phyloP scores from a whole-genome alignment of 1,139 yeast genomes.

The Pichiaceae sp. region DNA sequence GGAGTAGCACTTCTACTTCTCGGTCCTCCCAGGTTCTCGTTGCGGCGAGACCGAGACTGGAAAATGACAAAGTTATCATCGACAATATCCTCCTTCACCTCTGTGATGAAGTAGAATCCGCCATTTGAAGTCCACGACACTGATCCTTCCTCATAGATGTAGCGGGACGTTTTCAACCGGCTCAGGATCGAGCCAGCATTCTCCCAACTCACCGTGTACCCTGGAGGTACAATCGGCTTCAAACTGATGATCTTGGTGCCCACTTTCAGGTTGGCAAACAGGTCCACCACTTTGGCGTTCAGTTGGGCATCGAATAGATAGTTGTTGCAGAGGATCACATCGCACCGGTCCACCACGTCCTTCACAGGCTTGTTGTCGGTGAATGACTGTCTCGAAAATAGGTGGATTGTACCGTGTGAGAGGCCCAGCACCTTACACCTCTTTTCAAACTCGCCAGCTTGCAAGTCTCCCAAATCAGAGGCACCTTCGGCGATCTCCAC shows the following conservation, averaged over 20 bases:
- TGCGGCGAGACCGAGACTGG: constrained; percentile 16
- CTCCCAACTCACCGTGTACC: constrained; percentile 44
- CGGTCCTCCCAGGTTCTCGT: constrained; percentile 9
- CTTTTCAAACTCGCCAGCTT: constrained; percentile 46
- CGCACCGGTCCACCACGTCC: constrained; percentile 48
- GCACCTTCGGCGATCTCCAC: constrained; percentile 88
- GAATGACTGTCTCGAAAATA: constrained; percentile 65
- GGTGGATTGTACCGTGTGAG: constrained; percentile 42
- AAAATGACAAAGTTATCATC: constrained; percentile 28
- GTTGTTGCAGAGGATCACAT: constrained; percentile 72
- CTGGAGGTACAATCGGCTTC: constrained; percentile 60
- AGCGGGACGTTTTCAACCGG: constrained; percentile 54
- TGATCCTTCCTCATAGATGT: constrained; percentile 57
- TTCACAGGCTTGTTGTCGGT: constrained; percentile 53
- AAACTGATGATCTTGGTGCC: constrained; percentile 77
- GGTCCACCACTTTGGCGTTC: constrained; percentile 58
- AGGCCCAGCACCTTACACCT: constrained; percentile 62
- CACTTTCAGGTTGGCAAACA: constrained; percentile 54
- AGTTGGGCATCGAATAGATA: constrained; percentile 71
- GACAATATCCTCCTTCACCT: constrained; percentile 44
- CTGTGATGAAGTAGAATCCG: constrained; percentile 72
- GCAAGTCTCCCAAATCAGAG: constrained; percentile 55
- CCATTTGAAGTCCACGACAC: constrained; percentile 91
- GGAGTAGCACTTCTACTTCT: constrained; percentile 17
- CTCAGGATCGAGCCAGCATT: constrained; percentile 56